Percentiles rank a stretch among this genome's conserved stretches.
Evolutionary conservation across 208 protist species (phyloP).

Genomic region (Jaenimonas drosophilae): DNA sequence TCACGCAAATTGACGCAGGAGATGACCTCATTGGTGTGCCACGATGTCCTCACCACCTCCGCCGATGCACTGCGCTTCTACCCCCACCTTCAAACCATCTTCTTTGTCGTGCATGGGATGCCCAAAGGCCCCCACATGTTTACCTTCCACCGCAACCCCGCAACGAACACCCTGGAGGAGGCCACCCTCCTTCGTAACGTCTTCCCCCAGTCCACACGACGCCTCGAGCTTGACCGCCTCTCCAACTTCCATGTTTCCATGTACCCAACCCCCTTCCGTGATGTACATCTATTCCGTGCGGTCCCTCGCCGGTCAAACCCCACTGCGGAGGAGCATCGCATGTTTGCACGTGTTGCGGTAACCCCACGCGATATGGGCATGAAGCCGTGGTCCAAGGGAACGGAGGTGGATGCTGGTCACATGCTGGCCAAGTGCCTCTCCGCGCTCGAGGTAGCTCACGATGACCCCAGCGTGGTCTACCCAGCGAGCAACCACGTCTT

Average conservation of each 20-base stretch:
- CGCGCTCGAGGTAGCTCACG: slow-evolving; percentile 67
- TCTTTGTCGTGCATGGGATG: slow-evolving; percentile 66
- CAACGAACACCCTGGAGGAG: slow-evolving; percentile 81
- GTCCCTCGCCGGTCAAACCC: slow-evolving; percentile 40
- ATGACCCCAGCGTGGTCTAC: slow-evolving; percentile 53
- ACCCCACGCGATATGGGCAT: slow-evolving; percentile 78
- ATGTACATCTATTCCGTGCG: slow-evolving; percentile 91
- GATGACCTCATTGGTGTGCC: slow-evolving; percentile 28
- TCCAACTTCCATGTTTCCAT: slow-evolving; percentile 89
- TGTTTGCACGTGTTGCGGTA: slow-evolving; percentile 92
- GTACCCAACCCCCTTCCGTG: slow-evolving; percentile 70
- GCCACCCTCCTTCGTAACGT: slow-evolving; percentile 91
- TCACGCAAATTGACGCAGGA: slow-evolving; percentile 33
- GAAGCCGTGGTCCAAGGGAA: slow-evolving; percentile 55
- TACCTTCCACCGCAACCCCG: slow-evolving; percentile 73
- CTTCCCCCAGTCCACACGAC: slow-evolving; percentile 90
- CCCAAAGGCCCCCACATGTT: slow-evolving; percentile 80
- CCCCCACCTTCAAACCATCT: slow-evolving; percentile 32
- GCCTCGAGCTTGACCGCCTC: slow-evolving; percentile 91
- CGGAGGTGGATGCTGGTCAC: slow-evolving; percentile 65
- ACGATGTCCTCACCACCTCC: slow-evolving; percentile 36
- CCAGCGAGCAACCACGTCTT: slow-evolving; percentile 78
- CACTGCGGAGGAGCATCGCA: slow-evolving; percentile 66
- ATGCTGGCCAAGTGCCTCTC: slow-evolving; percentile 71
- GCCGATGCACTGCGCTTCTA: slow-evolving; percentile 9